phyloP scores from a whole-genome alignment of 768 basidiomycete genomes.

The Auricularia sp. region DNA sequence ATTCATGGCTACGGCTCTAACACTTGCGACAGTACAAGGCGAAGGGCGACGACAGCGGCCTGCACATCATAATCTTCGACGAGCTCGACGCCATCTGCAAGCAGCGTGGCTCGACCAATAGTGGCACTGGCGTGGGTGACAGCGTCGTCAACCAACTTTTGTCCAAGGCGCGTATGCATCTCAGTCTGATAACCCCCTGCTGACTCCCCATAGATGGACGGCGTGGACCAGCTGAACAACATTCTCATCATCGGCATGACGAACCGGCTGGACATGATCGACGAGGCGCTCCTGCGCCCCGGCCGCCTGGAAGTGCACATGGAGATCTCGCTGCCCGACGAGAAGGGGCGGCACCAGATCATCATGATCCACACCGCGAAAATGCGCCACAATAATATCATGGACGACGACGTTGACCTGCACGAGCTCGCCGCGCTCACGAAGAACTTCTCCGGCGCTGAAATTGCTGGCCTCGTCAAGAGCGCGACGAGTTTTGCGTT shows the following conservation, averaged over 20 bases:
- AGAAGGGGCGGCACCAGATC: slow-evolving; percentile 84
- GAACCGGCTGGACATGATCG: slow-evolving; percentile 96
- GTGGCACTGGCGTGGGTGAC: slow-evolving; percentile 95
- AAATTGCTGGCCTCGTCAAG: slow-evolving; percentile 92
- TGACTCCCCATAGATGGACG: slow-evolving; percentile 75
- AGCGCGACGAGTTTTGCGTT: slow-evolving; percentile 98
- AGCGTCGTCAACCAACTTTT: slow-evolving; percentile 97
- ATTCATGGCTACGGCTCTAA: slow-evolving; percentile 5
- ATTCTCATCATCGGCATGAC: slow-evolving; percentile 99
- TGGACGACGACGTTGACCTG: slow-evolving; percentile 80
- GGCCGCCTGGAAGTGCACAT: slow-evolving; percentile 99
- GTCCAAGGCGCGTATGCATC: slow-evolving; percentile 57
- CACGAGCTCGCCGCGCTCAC: slow-evolving; percentile 69
- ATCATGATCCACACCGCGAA: slow-evolving; percentile 89
- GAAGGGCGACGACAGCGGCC: slow-evolving; percentile 90
- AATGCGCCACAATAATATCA: slow-evolving; percentile 86
- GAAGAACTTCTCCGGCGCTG: slow-evolving; percentile 97
- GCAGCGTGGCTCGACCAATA: slow-evolving; percentile 87
- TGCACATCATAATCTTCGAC: slow-evolving; percentile 99
- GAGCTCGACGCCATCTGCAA: slow-evolving; percentile 98
- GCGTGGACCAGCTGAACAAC: slow-evolving; percentile 97
- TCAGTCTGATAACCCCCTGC: background rate
- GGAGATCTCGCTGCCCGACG: slow-evolving; percentile 97
- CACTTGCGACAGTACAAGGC: slow-evolving; percentile 70
- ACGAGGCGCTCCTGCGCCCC: slow-evolving; percentile 92